Percentiles rank a stretch among this genome's conserved stretches.
These are phyloP conservation scores for Russula sp. DNA, from an alignment of 768 basidiomycete genomes.

Conservation along the genomic window DNA sequence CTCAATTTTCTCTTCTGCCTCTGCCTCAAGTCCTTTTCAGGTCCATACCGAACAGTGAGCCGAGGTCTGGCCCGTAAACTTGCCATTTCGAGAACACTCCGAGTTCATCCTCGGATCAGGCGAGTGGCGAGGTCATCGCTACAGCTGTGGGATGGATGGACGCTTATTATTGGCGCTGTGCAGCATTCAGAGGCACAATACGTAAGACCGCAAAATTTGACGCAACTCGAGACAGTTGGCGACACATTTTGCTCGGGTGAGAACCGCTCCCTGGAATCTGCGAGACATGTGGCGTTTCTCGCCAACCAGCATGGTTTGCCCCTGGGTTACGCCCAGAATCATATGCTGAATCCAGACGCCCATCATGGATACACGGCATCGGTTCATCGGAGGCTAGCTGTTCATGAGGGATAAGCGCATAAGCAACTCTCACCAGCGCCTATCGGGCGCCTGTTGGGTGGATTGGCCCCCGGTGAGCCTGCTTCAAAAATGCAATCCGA, in stretches of 20 bases:
- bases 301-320: conserved; percentile 2
- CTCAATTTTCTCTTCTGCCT: neutral
- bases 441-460: conserved; percentile 5
- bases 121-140: conserved; percentile 2
- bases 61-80: neutral
- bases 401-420: neutral
- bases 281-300: conserved; percentile 9
- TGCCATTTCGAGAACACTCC: conserved; percentile 6
- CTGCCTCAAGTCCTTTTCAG: neutral
- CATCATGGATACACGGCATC: conserved; percentile 1
- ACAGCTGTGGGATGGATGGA: neutral
- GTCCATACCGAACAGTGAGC: neutral
- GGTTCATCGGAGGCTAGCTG: conserved; percentile 3
- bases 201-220: conserved; percentile 17
- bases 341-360: conserved; percentile 11
- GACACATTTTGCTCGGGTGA: conserved; percentile 8
- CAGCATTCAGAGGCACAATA: conserved; percentile 11
- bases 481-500: conserved; percentile 14
- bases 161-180: conserved; percentile 6
- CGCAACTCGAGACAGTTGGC: conserved; percentile 2
- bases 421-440: neutral
- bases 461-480: conserved; percentile 18
- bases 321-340: conserved; percentile 6
- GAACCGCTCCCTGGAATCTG: conserved; percentile 5
- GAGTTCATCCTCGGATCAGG: conserved; percentile 14